phyloP scores from a whole-genome alignment of 768 basidiomycete species.

The Boletus patriciae region DNA sequence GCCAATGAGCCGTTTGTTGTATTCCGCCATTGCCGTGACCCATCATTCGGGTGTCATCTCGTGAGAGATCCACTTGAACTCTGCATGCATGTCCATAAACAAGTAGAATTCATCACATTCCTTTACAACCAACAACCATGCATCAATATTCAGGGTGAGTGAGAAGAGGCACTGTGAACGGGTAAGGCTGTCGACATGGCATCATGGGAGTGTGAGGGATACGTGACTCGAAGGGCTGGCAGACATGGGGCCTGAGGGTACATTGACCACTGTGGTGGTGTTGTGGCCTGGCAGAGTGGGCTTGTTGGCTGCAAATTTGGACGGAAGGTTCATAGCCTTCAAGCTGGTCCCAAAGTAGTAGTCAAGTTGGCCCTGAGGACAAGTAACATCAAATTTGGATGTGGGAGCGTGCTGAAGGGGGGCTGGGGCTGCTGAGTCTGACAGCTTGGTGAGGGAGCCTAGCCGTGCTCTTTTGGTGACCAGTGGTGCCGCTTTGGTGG shows the following conservation, averaged over 20 bases:
- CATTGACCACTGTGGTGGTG: too few relatives aligned
- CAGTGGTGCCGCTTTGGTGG: too few relatives aligned
- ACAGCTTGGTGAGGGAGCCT: not conserved
- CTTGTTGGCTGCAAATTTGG: too few relatives aligned
- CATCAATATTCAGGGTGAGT: not conserved
- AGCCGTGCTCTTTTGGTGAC: not conserved
- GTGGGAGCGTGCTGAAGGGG: too few relatives aligned
- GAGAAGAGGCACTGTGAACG: not conserved
- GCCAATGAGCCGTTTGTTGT: not conserved
- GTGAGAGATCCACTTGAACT: not conserved
- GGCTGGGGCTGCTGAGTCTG: not conserved
- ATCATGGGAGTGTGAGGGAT: not conserved
- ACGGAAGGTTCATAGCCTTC: too few relatives aligned
- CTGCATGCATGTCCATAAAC: not conserved
- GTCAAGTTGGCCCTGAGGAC: too few relatives aligned
- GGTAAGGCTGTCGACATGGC: not conserved
- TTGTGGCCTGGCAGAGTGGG: too few relatives aligned
- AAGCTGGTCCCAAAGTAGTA: too few relatives aligned
- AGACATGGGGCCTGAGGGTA: too few relatives aligned
- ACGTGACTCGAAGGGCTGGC: too few relatives aligned
- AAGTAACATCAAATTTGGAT: not conserved
- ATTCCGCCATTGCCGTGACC: not conserved
- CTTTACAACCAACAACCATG: not conserved
- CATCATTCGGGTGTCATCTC: too few relatives aligned
- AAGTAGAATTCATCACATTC: not conserved